Percentiles rank a stretch among this genome's conserved stretches.
Evolutionary conservation across 768 basidiomycete species (phyloP).

Genomic region (Leucosporidium yakuticum): DNA sequence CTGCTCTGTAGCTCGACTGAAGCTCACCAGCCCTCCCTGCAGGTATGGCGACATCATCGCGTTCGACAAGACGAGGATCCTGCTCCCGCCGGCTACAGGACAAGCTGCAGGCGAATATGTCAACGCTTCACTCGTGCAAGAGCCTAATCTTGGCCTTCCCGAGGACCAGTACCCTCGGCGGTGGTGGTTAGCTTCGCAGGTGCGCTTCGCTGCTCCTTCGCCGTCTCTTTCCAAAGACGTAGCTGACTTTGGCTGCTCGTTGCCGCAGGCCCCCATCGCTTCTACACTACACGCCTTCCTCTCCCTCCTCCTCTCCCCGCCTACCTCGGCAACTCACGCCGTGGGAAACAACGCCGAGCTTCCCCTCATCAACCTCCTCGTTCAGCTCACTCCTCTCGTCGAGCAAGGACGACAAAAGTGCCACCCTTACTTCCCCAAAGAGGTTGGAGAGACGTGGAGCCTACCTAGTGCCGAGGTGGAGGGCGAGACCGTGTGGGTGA

Average conservation of each 20-base stretch:
- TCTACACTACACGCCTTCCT: slow-evolving; percentile 69
- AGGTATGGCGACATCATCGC: slow-evolving; percentile 67
- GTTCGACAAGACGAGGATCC: slow-evolving; percentile 73
- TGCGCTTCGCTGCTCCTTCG: neutral
- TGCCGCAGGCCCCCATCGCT: slow-evolving; percentile 62
- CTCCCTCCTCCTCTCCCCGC: slow-evolving; percentile 52
- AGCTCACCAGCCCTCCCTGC: neutral
- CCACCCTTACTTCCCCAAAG: slow-evolving; percentile 65
- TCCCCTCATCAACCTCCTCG: slow-evolving; percentile 52
- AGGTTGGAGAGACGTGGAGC: slow-evolving; percentile 51
- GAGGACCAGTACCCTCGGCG: slow-evolving; percentile 45
- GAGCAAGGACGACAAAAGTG: slow-evolving; percentile 69
- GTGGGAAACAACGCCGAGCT: slow-evolving; percentile 27
- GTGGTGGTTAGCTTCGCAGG: slow-evolving; percentile 78
- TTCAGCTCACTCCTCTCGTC: slow-evolving; percentile 70
- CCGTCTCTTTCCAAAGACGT: no score
- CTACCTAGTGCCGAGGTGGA: slow-evolving; percentile 45
- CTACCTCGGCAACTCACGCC: slow-evolving; percentile 36
- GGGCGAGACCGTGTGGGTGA: slow-evolving; percentile 14
- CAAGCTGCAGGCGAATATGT: slow-evolving; percentile 50
- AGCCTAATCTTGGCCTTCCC: slow-evolving; percentile 52
- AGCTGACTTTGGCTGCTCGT: neutral
- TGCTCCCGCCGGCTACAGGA: slow-evolving; percentile 44
- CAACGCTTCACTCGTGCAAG: slow-evolving; percentile 81
- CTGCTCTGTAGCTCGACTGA: neutral